Percentiles rank a stretch among this genome's conserved stretches.
These are phyloP conservation scores for Kwoniella sp. DNA, from an alignment of 768 basidiomycete genomes.

Conservation along the genomic window DNA sequence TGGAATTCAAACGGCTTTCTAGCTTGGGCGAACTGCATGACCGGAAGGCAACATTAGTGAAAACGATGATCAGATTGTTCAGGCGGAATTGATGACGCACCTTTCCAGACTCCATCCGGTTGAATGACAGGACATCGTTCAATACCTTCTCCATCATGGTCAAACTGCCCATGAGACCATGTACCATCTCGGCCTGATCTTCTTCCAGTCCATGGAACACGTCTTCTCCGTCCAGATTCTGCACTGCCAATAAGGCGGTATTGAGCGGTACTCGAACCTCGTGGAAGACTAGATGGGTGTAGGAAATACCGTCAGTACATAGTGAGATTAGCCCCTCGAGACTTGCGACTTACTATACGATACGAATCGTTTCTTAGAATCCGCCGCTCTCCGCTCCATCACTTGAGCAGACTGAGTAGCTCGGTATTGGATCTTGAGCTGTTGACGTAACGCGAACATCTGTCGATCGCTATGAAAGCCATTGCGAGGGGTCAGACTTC, in stretches of 20 bases:
- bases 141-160: slow-evolving; percentile 55
- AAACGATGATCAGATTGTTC: not conserved
- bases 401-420: slow-evolving; percentile 74
- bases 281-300: slow-evolving; percentile 57
- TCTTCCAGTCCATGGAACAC: slow-evolving; percentile 63
- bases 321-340: not conserved
- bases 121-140: slow-evolving; percentile 57
- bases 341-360: slow-evolving; percentile 53
- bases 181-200: slow-evolving; percentile 83
- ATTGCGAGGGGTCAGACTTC: not conserved
- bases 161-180: slow-evolving; percentile 62
- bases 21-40: slow-evolving; percentile 65
- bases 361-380: slow-evolving; percentile 78
- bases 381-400: slow-evolving; percentile 69
- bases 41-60: not conserved
- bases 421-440: slow-evolving; percentile 73
- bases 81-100: slow-evolving; percentile 19
- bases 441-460: slow-evolving; percentile 70
- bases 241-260: slow-evolving; percentile 74
- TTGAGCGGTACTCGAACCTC: slow-evolving; percentile 62
- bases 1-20: slow-evolving; percentile 61
- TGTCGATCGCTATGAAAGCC: slow-evolving; percentile 60
- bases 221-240: slow-evolving; percentile 84
- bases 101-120: slow-evolving; percentile 55
- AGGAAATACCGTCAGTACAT: not conserved